These are phyloP conservation scores for Geranomyces michiganensis DNA, from an alignment of 192 early-diverging fungal genomes.

Conservation along the genomic window DNA sequence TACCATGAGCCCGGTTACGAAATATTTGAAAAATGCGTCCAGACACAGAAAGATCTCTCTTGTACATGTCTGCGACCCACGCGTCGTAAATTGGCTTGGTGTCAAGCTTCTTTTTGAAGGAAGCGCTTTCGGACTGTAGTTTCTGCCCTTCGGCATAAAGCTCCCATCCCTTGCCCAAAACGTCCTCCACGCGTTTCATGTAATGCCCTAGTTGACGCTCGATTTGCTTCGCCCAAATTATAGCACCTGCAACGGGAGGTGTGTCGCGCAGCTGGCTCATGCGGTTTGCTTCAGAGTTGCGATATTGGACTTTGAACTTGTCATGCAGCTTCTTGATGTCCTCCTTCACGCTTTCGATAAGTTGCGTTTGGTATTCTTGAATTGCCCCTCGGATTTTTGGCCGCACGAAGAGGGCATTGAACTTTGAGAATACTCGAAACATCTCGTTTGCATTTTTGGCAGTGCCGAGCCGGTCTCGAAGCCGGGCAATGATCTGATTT, in stretches of 20 bases:
- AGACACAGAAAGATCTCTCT: conserved; percentile 78
- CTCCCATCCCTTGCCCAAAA: conserved; percentile 97
- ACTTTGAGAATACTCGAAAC: conserved; percentile 99
- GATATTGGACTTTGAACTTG: conserved; percentile 92
- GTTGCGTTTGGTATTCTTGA: conserved; percentile 98
- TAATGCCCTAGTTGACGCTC: conserved; percentile 93
- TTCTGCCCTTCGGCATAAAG: conserved; percentile 96
- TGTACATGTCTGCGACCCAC: conserved; percentile 85
- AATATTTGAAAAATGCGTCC: conserved; percentile 91
- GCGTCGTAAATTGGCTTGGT: conserved; percentile 87
- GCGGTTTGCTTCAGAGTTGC: conserved; percentile 80
- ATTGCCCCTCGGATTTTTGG: conserved; percentile 99
- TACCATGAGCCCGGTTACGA: conserved; percentile 67
- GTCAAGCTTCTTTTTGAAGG: conserved; percentile 94
- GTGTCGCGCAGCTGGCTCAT: conserved; percentile 94
- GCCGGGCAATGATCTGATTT: conserved; percentile 92
- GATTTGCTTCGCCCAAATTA: conserved; percentile 97
- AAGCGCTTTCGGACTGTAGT: conserved; percentile 80
- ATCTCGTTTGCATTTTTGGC: conserved; percentile 98
- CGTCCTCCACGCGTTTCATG: conserved; percentile 97
- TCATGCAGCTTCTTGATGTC: conserved; percentile 94
- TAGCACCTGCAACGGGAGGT: conserved; percentile 88
- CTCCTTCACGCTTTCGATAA: conserved; percentile 98
- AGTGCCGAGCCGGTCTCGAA: conserved; percentile 92
- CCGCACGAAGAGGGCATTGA: conserved; percentile 98